These are phyloP conservation scores for Pythium utonaiense DNA, from an alignment of 352 stramenopile genomes.

Conservation along the genomic window DNA sequence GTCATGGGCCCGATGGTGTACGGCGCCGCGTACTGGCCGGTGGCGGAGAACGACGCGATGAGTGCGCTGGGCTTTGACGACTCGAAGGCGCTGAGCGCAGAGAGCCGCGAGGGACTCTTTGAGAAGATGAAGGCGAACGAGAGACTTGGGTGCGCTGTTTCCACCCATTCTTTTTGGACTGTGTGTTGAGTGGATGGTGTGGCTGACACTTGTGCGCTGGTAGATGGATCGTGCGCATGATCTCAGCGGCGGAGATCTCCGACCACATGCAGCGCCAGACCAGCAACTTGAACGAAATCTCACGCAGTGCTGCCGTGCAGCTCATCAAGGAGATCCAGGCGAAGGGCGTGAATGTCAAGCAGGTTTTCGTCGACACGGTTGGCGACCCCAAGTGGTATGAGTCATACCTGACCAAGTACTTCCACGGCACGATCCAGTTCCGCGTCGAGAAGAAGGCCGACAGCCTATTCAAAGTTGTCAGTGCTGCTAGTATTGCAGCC, in stretches of 20 bases:
- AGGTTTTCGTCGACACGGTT: conserved; percentile 95
- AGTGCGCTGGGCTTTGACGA: conserved; percentile 90
- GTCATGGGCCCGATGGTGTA: conserved; percentile 96
- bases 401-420: conserved; percentile 89
- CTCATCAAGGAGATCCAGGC: conserved; percentile 90
- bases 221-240: conserved; percentile 89
- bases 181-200: background rate
- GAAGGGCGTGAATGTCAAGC: conserved; percentile 79
- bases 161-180: too few relatives aligned
- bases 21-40: conserved; percentile 89
- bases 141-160: conserved; percentile 54
- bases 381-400: conserved; percentile 90
- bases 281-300: conserved; percentile 93
- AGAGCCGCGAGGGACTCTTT: conserved; percentile 87
- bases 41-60: conserved; percentile 71
- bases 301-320: conserved; percentile 90
- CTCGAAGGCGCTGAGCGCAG: conserved; percentile 90
- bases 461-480: conserved; percentile 93
- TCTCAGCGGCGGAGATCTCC: conserved; percentile 93
- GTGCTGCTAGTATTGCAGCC: conserved; percentile 90
- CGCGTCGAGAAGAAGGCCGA: conserved; percentile 96
- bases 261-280: conserved; percentile 92
- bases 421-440: conserved; percentile 88
- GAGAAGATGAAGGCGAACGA: conserved; percentile 78
- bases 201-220: conserved; percentile 12